Evolutionary conservation across 352 stramenopile species (phyloP), one percentile per base, ranked within the genome.

Genomic region (Phytophthora colocasiae): DNA sequence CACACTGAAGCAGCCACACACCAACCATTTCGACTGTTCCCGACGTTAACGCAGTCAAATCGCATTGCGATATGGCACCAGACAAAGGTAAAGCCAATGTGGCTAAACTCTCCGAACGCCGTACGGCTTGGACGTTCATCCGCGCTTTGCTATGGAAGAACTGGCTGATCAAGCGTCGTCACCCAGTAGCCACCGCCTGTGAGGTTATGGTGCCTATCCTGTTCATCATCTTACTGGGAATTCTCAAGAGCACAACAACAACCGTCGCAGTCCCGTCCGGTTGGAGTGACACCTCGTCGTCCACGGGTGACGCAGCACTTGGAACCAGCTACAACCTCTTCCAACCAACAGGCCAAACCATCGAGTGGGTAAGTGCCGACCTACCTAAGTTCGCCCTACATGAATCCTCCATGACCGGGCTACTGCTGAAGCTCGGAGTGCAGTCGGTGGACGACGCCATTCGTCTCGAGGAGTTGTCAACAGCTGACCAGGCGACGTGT

Each of bases 101-200:
- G 34, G 19, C 41, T 31, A 62, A 54, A 31, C 66, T 73, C 6
- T 57, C 66, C 27, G 38, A 69, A 38, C 53, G 59, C 5, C 63
- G 68, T 47, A 65, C 63, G 6, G 34, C 68, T 11, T 72, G 70
- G 59, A 70, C 49, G 15, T 80, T 73, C 62, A 40, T 81, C 48
- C 62, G 66, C n/a, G 75, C 79, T 38, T 51, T 91, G 57, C 63
- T 91, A 31, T 85, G 78, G 69, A 93, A 93, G 63, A 91, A 90
- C 70, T 81, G 66, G 70, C 43, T 87, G 29, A 71, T 90, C 39
- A 93, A 91, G 70, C 64, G 68, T 29, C 77, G 80, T 19, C 81
- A 91, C 43, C 65, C 52, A 22, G 29, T 90, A 9, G 77, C 59
- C 12, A 87, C 76, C 31, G 48, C 77, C 6, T 67, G 84, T 39